A percentile compares a stretch with the other conserved stretches of the same genome.
Evolutionary conservation across 2,329 filamentous ascomycete species (phyloP).

Genomic region (Arthroderma sp.): DNA sequence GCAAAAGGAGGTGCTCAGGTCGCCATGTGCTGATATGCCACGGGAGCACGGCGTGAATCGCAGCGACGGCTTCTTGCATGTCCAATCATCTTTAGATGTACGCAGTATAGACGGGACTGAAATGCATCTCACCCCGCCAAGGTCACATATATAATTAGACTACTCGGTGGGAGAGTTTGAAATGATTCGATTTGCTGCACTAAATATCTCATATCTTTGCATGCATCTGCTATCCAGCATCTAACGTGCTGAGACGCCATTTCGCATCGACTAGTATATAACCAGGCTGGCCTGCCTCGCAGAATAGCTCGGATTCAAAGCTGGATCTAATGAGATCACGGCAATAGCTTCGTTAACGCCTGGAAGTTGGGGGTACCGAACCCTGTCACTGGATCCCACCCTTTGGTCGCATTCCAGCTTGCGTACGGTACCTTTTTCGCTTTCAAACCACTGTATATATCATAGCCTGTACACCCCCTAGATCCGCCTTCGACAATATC

Average conservation of each 20-base stretch:
- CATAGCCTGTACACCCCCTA: slow-evolving; percentile 32
- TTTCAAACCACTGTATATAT: slow-evolving; percentile 12
- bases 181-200: background rate
- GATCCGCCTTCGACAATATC: slow-evolving; percentile 40
- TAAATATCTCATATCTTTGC: background rate
- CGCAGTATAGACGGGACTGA: background rate
- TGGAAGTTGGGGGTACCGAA: slow-evolving; percentile 25
- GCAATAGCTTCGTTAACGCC: slow-evolving; percentile 11
- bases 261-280: background rate
- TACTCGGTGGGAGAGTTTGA: background rate
- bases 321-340: background rate
- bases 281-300: background rate
- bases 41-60: background rate
- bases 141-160: background rate
- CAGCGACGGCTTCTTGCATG: background rate
- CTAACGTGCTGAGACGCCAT: background rate
- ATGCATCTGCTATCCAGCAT: background rate
- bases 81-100: background rate
- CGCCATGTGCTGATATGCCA: background rate
- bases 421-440: slow-evolving; percentile 31
- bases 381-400: slow-evolving; percentile 42
- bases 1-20: background rate
- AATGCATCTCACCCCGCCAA: background rate
- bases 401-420: slow-evolving; percentile 40
- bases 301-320: background rate